These are phyloP conservation scores for Somion occarium DNA, from an alignment of 1,284 basidiomycete species.

Conservation along the genomic window DNA sequence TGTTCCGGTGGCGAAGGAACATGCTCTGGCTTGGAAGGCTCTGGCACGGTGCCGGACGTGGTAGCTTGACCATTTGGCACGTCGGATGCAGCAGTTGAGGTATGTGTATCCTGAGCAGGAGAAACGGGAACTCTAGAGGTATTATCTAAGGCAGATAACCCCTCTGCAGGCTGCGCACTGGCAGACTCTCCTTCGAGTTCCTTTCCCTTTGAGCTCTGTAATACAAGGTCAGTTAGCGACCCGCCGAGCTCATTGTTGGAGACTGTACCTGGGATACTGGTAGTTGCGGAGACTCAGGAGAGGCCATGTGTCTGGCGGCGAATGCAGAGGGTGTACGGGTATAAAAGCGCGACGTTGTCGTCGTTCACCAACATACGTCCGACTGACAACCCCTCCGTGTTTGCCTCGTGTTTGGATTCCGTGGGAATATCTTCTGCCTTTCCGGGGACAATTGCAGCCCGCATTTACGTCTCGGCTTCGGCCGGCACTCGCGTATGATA, in stretches of 20 bases:
- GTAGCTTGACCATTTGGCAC: constrained; percentile 19
- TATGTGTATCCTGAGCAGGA: constrained; percentile 12
- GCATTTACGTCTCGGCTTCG: neutral
- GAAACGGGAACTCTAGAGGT: constrained; percentile 11
- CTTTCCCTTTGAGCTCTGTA: constrained; percentile 25
- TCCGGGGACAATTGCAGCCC: neutral
- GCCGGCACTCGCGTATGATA: neutral
- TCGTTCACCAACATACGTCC: constrained; percentile 17
- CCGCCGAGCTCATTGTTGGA: constrained; percentile 4
- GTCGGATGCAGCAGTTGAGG: constrained; percentile 10
- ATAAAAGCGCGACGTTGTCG: constrained; percentile 23
- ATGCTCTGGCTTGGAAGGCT: constrained; percentile 23
- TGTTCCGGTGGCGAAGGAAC: constrained; percentile 19
- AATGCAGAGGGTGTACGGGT: constrained; percentile 26
- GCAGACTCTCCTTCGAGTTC: constrained; percentile 24
- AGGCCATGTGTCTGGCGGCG: constrained; percentile 25
- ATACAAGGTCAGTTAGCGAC: constrained; percentile 7
- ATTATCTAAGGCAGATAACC: constrained; percentile 14
- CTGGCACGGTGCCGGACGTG: constrained; percentile 13
- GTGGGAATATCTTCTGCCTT: constrained; percentile 2
- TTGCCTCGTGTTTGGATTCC: constrained; percentile 21
- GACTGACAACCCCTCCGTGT: constrained; percentile 19
- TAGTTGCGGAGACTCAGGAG: constrained; percentile 19
- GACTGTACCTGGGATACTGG: constrained; percentile 13
- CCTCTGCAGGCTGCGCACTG: constrained; percentile 25